Percentiles rank a stretch among this genome's conserved stretches.
Evolutionary conservation across 1,139 yeast species (phyloP).

Genomic region (Suhomyces bribrorum): DNA sequence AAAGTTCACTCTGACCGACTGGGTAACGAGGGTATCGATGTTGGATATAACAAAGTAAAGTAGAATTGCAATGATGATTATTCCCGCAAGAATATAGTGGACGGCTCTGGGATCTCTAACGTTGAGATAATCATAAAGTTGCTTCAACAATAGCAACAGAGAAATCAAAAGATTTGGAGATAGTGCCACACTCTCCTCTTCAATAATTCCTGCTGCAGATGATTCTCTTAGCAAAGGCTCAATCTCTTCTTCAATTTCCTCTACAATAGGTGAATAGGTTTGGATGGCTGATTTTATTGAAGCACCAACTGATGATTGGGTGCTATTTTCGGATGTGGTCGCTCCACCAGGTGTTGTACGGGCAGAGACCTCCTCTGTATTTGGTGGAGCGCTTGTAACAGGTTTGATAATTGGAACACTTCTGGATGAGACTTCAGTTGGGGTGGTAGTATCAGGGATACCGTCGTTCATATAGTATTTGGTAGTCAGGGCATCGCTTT

Average conservation of each 20-base stretch:
- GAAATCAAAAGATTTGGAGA: background rate
- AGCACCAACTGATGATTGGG: background rate
- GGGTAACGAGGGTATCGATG: slow-evolving; percentile 16
- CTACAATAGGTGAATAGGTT: slow-evolving; percentile 2
- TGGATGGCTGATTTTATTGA: background rate
- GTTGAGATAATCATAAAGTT: slow-evolving; percentile 3
- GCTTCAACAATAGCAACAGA: background rate
- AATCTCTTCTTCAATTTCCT: slow-evolving; percentile 9
- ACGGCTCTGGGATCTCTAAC: slow-evolving; percentile 20
- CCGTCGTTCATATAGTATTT: background rate
- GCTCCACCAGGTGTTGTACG: background rate
- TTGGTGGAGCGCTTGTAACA: background rate
- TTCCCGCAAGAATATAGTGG: slow-evolving; percentile 16
- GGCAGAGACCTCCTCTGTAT: background rate
- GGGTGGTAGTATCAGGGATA: background rate
- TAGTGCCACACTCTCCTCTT: background rate
- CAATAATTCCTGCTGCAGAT: background rate
- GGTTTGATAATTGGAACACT: background rate
- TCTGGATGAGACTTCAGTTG: background rate
- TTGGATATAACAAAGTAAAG: slow-evolving; percentile 22
- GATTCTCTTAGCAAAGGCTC: slow-evolving; percentile 8
- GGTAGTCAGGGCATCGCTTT: background rate
- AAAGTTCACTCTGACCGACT: slow-evolving; percentile 23
- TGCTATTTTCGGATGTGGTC: background rate
- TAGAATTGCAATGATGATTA: slow-evolving; percentile 17